phyloP scores from a whole-genome alignment of 768 basidiomycete species.

The Mycena kentingensis region DNA sequence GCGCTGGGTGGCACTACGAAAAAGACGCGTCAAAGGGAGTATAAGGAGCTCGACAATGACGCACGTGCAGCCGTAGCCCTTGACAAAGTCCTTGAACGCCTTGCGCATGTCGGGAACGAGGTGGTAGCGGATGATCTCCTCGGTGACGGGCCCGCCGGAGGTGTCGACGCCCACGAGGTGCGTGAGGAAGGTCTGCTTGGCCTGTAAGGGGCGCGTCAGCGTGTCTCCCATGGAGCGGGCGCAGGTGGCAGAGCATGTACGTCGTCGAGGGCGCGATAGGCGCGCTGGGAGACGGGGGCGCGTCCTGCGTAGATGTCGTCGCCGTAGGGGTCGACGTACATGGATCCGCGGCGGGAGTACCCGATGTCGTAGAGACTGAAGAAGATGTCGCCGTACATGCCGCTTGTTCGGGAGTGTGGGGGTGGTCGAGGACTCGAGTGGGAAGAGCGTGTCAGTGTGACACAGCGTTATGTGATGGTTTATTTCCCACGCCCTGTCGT shows the following conservation, averaged over 20 bases:
- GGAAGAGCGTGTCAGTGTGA: too few relatives aligned
- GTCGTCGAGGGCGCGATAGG: neutral
- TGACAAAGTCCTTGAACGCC: slow-evolving; percentile 30
- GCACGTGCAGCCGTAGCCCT: slow-evolving; percentile 32
- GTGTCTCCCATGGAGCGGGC: too few relatives aligned
- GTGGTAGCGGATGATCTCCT: slow-evolving; percentile 34
- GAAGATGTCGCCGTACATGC: too few relatives aligned
- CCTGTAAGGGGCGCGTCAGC: slow-evolving; percentile 22
- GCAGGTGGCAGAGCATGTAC: neutral
- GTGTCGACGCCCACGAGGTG: slow-evolving; percentile 31
- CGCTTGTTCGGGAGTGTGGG: too few relatives aligned
- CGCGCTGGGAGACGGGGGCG: neutral
- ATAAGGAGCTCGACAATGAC: slow-evolving; percentile 5
- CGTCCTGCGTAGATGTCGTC: neutral
- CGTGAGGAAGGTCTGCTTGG: slow-evolving; percentile 24
- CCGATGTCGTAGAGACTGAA: too few relatives aligned
- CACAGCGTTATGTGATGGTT: too few relatives aligned
- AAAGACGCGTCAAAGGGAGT: neutral
- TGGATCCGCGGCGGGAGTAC: too few relatives aligned
- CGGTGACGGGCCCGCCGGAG: slow-evolving; percentile 24
- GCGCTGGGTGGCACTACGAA: slow-evolving; percentile 25
- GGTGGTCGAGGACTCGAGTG: too few relatives aligned
- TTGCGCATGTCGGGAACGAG: slow-evolving; percentile 36
- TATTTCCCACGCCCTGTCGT: too few relatives aligned
- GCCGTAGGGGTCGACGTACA: too few relatives aligned